phyloP scores from a whole-genome alignment of 768 basidiomycete species.

The Pisolithus marmoratus region DNA sequence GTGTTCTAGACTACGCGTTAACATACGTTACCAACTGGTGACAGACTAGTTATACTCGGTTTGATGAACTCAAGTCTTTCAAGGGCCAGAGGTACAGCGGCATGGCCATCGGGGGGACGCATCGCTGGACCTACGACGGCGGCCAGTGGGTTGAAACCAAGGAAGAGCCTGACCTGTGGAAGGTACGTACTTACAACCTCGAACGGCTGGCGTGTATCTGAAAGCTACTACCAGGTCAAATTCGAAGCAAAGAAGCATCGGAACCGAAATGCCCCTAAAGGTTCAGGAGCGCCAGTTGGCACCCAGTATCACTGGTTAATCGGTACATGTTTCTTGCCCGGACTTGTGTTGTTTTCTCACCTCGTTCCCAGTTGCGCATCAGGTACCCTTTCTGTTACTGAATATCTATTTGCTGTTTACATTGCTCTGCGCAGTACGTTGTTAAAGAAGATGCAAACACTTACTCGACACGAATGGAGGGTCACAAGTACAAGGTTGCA shows the following conservation, averaged over 20 bases:
- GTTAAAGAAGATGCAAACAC: constrained; percentile 10
- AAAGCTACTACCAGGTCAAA: not conserved
- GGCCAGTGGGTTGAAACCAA: constrained; percentile 9
- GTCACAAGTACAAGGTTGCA: constrained; percentile 9
- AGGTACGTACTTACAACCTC: not conserved
- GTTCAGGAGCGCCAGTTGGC: constrained; percentile 1
- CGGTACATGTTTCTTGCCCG: not conserved
- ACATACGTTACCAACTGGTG: not conserved
- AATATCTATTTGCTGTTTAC: not conserved
- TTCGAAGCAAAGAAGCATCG: constrained; percentile 2
- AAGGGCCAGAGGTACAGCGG: constrained; percentile 1
- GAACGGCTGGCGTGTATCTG: not conserved
- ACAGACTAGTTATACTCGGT: not conserved
- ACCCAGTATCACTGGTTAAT: constrained; percentile 6
- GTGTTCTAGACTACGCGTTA: not conserved
- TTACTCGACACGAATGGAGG: constrained; percentile 8
- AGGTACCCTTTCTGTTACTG: not conserved
- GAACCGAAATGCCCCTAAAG: not conserved
- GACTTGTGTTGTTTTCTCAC: not conserved
- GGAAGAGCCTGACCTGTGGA: constrained; percentile 7
- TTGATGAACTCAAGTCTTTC: constrained; percentile 3
- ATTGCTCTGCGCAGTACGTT: constrained; percentile 4
- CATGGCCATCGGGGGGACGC: constrained; percentile 1
- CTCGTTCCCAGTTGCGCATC: not conserved
- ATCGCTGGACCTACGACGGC: constrained; percentile 3